phyloP scores from a whole-genome alignment of 139 green algal species.

The Nannochloris sp. region DNA sequence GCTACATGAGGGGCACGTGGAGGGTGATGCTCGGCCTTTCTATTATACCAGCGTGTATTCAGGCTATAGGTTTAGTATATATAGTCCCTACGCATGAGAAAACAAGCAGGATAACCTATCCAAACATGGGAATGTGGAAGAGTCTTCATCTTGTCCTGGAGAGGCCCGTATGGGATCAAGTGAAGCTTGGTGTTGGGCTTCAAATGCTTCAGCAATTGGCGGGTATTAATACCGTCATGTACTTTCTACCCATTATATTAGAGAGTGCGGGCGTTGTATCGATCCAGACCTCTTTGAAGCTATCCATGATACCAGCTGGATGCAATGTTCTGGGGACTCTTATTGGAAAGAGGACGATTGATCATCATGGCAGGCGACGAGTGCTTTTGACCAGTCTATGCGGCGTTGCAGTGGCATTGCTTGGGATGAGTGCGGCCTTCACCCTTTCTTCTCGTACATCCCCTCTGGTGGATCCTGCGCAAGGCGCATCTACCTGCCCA shows the following conservation, averaged over 20 bases:
- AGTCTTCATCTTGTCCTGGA: slow-evolving; percentile 5
- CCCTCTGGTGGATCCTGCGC: too few species aligned
- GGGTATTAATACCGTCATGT: slow-evolving; percentile 74
- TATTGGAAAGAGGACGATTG: slow-evolving; percentile 35
- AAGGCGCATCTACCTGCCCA: too few species aligned
- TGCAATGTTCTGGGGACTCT: slow-evolving; percentile 57
- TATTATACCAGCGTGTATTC: slow-evolving; percentile 41
- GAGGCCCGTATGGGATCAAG: slow-evolving; percentile 8
- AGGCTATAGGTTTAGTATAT: slow-evolving; percentile 20
- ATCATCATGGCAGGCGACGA: slow-evolving; percentile 35
- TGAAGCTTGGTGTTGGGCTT: slow-evolving; percentile 39
- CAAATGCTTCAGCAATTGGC: slow-evolving; percentile 64
- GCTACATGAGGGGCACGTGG: slow-evolving; percentile 54
- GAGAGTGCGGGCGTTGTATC: slow-evolving; percentile 50
- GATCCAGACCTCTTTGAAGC: slow-evolving; percentile 45
- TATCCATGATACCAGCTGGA: slow-evolving; percentile 42
- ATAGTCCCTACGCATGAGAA: too few species aligned
- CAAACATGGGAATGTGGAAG: not conserved
- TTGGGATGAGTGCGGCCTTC: slow-evolving; percentile 25
- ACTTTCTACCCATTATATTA: slow-evolving; percentile 63
- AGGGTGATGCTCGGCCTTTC: slow-evolving; percentile 70
- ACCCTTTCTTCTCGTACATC: too few species aligned
- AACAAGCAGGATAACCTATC: too few species aligned
- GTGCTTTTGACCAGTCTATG: slow-evolving; percentile 44
- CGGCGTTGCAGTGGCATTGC: slow-evolving; percentile 33